Conservation (phyloP, 495 filamentous ascomycete genomes). For the Neurospora sp. region DNA sequence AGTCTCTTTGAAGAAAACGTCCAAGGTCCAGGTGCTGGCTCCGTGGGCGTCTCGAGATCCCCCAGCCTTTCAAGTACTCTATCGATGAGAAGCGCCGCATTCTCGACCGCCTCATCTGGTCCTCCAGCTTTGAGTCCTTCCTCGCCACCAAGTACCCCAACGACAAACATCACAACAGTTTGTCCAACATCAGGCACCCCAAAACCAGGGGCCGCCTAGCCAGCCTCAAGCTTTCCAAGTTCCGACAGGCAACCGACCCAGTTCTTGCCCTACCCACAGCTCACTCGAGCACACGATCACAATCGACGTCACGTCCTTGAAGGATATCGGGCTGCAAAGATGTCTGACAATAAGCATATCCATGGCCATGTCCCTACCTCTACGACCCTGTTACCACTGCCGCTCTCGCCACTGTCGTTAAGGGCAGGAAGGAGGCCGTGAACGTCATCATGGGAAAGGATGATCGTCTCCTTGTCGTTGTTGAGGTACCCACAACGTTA, state of each 20-base stretch:
- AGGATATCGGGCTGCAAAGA: constrained; percentile 13
- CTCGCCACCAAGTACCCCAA: constrained; percentile 95
- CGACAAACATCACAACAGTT: constrained; percentile 52
- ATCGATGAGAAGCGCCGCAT: constrained; percentile 96
- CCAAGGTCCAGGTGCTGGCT: constrained; percentile 55
- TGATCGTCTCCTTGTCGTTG: constrained; percentile 86
- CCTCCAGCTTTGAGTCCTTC: constrained; percentile 91
- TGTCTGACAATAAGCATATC: too few relatives aligned
- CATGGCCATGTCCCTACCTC: too few relatives aligned
- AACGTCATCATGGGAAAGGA: constrained; percentile 67
- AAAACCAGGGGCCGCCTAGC: neutral
- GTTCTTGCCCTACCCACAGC: constrained; percentile 22
- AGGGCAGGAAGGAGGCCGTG: constrained; percentile 73
- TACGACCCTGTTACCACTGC: constrained; percentile 57
- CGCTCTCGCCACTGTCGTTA: constrained; percentile 58
- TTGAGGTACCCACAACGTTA: constrained; percentile 40
- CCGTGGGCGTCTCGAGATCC: constrained; percentile 85
- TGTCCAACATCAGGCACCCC: neutral
- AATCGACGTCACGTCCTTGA: constrained; percentile 25
- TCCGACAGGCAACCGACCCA: constrained; percentile 12
- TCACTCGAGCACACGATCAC: constrained; percentile 14
- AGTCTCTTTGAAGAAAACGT: neutral
- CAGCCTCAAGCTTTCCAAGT: neutral
- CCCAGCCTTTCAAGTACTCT: constrained; percentile 87
- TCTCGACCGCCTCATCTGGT: constrained; percentile 95